Evolutionary conservation across 495 filamentous ascomycete species (phyloP), one percentile per base, ranked within the genome.

Genomic region (Penicillium silybi): DNA sequence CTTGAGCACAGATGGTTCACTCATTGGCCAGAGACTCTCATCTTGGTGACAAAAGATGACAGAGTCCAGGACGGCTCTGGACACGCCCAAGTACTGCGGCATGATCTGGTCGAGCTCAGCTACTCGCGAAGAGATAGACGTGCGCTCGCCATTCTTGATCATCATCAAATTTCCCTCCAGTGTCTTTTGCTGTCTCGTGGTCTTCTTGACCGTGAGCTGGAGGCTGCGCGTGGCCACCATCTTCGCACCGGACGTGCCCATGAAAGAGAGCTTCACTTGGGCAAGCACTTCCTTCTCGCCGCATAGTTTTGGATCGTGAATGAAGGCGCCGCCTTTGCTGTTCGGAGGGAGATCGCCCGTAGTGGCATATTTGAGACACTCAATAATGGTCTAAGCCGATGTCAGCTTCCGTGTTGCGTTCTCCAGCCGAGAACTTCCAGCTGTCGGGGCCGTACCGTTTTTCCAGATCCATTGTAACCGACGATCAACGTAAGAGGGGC

Each of bases 21-120:
- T 96, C 87, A 98, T 90, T 11, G 93, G 93, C 93, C 93, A 98
- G 41, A 97, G 66, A 48, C 92, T 96, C 52, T 98, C 93, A 56
- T 98, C 93, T 59, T 98, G 93, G 66, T 98, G 93, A 65, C 93
- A 98, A 70, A 98, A 98, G 57, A 98, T 97, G 62, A 98, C 93
- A 41, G 82, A 85, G 41, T 97, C 91, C 27, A 98, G 79, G 13
- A 98, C 81, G 8, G 93, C 90, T 50, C 85, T 84, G 3, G 91
- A 93, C 8, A 97, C 93, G 27, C 95, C 93, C 5, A 98, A 78
- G 56, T 91, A 88, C 53, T 89, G 81, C 1, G 93, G 89, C 70
- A 97, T 83, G 43, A 92, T 80, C 56, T 83, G 76, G 63, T 97
- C 85, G 25, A 98, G 73, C 50, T 96, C 87, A 2, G 83, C 82